Evolutionary conservation across 805 yeast species (phyloP).

Genomic region (Saccharomycopsis babjevae): DNA sequence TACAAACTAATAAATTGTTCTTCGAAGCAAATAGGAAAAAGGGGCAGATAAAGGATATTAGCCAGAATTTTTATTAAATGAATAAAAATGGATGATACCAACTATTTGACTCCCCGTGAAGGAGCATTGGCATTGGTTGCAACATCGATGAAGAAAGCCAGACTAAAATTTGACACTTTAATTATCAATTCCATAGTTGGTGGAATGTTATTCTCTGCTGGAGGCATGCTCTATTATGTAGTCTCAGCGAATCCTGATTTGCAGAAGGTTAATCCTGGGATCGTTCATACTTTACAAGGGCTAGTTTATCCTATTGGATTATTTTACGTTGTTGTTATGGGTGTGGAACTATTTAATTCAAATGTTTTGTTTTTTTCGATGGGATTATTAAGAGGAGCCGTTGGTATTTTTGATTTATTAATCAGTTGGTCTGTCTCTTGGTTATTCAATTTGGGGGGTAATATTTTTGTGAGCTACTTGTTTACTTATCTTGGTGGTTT

Average conservation of each 20-base stretch:
- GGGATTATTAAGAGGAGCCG: constrained; percentile 61
- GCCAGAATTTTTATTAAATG: no score
- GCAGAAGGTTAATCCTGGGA: constrained; percentile 37
- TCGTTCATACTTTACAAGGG: constrained; percentile 49
- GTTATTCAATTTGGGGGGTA: constrained; percentile 55
- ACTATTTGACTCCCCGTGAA: constrained; percentile 67
- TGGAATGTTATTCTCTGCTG: constrained; percentile 57
- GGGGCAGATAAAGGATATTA: no score
- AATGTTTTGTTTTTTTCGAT: constrained; percentile 63
- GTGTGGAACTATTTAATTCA: constrained; percentile 68
- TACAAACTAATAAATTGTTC: no score
- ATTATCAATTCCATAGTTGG: constrained; percentile 57
- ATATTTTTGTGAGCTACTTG: constrained; percentile 55
- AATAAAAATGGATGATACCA: constrained; percentile 35
- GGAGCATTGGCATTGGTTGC: constrained; percentile 80
- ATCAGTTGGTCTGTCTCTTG: constrained; percentile 62
- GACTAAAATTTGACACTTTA: constrained; percentile 52
- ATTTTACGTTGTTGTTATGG: constrained; percentile 64
- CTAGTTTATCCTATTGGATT: constrained; percentile 59
- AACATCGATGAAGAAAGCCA: constrained; percentile 72
- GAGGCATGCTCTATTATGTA: constrained; percentile 59
- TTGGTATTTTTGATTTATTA: constrained; percentile 48
- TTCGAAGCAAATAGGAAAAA: no score
- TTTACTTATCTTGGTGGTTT: constrained; percentile 49
- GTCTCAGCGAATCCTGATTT: constrained; percentile 42